These are phyloP conservation scores for Lathyrus tuberosus DNA, from an alignment of 306 rosid species.

Conservation along the genomic window DNA sequence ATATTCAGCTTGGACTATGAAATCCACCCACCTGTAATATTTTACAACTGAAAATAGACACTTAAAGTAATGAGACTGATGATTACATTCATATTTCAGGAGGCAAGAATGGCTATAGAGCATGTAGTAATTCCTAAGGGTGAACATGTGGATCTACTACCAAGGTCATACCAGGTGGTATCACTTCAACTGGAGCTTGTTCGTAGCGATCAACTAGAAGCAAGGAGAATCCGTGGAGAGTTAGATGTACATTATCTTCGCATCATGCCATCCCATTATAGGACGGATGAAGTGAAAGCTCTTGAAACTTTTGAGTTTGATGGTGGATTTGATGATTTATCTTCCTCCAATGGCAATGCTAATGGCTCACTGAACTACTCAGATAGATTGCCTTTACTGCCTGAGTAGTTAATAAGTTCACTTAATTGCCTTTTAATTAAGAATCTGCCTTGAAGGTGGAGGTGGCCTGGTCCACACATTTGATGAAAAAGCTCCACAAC, in stretches of 20 bases:
- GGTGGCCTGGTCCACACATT: too few relatives aligned
- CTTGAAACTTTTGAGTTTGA: conserved; percentile 38
- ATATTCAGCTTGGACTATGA: conserved; percentile 7
- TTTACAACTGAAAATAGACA: conserved; percentile 11
- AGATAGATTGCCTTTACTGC: conserved; percentile 75
- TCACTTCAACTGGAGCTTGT: conserved; percentile 72
- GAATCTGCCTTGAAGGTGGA: too few relatives aligned
- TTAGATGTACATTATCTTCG: conserved; percentile 54
- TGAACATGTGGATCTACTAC: conserved; percentile 77
- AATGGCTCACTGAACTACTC: conserved; percentile 51
- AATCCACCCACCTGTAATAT: background rate
- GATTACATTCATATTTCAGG: conserved; percentile 51
- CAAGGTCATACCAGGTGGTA: conserved; percentile 63
- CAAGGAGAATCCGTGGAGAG: conserved; percentile 52
- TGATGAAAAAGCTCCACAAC: too few relatives aligned
- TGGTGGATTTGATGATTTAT: conserved; percentile 49
- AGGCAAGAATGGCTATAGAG: conserved; percentile 92
- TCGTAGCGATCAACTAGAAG: conserved; percentile 66
- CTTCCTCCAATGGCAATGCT: conserved; percentile 49
- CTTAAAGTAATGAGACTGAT: background rate
- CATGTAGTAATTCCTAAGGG: conserved; percentile 75
- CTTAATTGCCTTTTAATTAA: too few relatives aligned
- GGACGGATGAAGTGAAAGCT: conserved; percentile 32
- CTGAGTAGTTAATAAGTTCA: conserved; percentile 50
- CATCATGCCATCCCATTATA: conserved; percentile 62